Evolutionary conservation across 345 rosid species (phyloP).

Genomic region (Bretschneidera sinensis): DNA sequence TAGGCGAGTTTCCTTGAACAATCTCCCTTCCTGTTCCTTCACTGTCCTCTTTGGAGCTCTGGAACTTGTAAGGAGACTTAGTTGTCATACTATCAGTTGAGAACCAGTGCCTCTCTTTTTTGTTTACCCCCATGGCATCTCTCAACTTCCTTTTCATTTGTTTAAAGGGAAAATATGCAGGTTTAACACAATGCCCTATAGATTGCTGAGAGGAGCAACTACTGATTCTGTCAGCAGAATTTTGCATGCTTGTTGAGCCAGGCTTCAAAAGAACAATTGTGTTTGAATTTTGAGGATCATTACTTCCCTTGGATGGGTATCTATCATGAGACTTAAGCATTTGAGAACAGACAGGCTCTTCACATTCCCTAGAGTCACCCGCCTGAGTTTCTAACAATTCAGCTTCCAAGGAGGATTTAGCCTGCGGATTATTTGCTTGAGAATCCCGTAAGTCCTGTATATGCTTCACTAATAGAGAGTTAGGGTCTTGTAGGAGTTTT

Average conservation of each 20-base stretch:
- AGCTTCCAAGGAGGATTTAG: conserved; percentile 11
- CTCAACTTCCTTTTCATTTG: conserved; percentile 59
- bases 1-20: conserved; percentile 13
- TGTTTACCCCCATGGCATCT: conserved; percentile 40
- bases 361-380: conserved; percentile 12
- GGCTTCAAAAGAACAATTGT: conserved; percentile 52
- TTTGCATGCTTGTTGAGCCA: conserved; percentile 27
- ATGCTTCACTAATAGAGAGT: conserved; percentile 55
- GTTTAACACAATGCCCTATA: conserved; percentile 22
- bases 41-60: conserved; percentile 16
- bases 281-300: conserved; percentile 21
- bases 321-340: not conserved
- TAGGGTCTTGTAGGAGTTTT: conserved; percentile 69
- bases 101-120: conserved; percentile 23
- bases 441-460: conserved; percentile 47
- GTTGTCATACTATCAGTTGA: conserved; percentile 10
- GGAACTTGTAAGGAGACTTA: conserved; percentile 7
- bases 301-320: conserved; percentile 9
- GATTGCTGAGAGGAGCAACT: conserved; percentile 20
- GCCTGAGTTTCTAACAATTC: conserved; percentile 7
- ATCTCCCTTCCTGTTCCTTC: conserved; percentile 22
- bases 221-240: conserved; percentile 8
- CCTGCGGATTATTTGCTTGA: conserved; percentile 23
- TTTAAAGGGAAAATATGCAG: conserved; percentile 41
- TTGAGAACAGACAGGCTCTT: conserved; percentile 4